Evolutionary conservation across 768 basidiomycete species (phyloP).

Genomic region (Leccinum aurantiacum): DNA sequence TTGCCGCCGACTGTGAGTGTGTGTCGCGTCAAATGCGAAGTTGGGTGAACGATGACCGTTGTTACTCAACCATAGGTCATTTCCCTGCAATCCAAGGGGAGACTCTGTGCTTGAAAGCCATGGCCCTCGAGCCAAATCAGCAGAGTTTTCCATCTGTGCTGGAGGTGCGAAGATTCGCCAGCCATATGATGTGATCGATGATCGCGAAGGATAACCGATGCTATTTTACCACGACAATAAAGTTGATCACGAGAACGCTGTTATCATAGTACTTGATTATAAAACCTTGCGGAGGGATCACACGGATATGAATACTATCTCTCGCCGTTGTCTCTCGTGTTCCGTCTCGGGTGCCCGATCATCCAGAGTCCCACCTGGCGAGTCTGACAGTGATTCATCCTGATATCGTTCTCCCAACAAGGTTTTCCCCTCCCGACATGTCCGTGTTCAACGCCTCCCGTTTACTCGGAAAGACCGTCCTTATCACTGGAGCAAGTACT

Average conservation of each 20-base stretch:
- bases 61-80: constrained; percentile 48
- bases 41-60: constrained; percentile 2
- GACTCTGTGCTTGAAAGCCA: constrained; percentile 44
- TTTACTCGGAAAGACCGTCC: constrained; percentile 79
- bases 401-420: not conserved
- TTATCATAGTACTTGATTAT: not conserved
- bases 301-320: not conserved
- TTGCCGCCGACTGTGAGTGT: constrained; percentile 51
- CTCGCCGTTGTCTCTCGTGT: not conserved
- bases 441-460: constrained; percentile 80
- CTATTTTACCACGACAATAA: not conserved
- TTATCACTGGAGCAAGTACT: constrained; percentile 86
- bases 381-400: not conserved
- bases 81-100: constrained; percentile 53
- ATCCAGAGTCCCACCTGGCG: not conserved
- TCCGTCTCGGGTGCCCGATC: constrained; percentile 7
- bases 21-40: constrained; percentile 6
- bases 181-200: constrained; percentile 11
- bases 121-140: constrained; percentile 52
- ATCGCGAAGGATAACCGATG: not conserved
- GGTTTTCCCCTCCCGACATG: constrained; percentile 36
- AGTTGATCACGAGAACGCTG: not conserved
- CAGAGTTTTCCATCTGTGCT: constrained; percentile 44
- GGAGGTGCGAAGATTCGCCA: constrained; percentile 5
- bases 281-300: constrained; percentile 4